Conservation (phyloP, 108 stramenopile species). For the Discostella pseudostelligera region DNA sequence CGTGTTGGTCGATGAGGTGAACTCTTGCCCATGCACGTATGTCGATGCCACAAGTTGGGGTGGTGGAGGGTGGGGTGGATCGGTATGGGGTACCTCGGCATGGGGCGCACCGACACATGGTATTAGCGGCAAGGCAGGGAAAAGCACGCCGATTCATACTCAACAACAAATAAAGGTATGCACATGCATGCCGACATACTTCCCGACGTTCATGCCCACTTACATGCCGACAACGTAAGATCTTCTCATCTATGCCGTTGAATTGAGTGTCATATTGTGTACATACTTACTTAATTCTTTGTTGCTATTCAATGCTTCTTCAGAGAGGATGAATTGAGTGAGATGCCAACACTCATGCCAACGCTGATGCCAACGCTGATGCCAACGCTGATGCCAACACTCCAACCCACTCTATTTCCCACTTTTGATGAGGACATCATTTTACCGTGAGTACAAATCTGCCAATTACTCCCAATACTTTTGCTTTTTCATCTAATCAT, state of each 20-base stretch:
- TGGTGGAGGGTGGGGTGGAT: neutral
- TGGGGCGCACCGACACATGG: neutral
- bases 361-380: neutral
- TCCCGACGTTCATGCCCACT: slow-evolving; percentile 1
- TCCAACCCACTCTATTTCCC: neutral
- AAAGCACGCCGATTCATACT: neutral
- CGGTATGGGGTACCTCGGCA: neutral
- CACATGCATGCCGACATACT: slow-evolving; percentile 11
- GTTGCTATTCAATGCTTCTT: neutral
- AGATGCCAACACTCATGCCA: neutral
- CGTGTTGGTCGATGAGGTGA: neutral
- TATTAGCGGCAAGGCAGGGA: neutral
- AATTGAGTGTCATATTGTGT: neutral
- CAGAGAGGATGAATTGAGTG: neutral
- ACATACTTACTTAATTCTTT: neutral
- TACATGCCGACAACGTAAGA: neutral
- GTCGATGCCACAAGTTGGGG: slow-evolving; percentile 1
- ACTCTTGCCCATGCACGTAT: slow-evolving; percentile 1
- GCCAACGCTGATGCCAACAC: slow-evolving; percentile 10
- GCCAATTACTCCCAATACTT: too few species aligned
- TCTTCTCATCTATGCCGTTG: too few species aligned
- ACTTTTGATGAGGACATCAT: neutral
- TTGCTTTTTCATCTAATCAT: neutral
- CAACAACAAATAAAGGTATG: slow-evolving; percentile 3
- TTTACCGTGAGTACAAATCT: neutral